Evolutionary conservation across 129 eudicot species (phyloP), one percentile per base, ranked within the genome.

Genomic region (Daucus carota): DNA sequence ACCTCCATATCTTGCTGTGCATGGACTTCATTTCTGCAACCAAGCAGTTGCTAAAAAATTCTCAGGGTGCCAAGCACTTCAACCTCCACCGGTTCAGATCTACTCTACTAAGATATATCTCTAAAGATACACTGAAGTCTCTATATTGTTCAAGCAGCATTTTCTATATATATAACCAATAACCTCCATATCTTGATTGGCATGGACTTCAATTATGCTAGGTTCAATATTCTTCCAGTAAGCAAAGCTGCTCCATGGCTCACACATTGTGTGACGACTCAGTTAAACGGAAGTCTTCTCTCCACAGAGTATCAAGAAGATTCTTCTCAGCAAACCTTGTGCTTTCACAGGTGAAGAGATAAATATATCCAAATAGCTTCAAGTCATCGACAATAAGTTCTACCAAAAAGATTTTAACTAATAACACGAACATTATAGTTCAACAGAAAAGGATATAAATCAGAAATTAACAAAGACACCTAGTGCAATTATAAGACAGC

Each of bases 121-220:
- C 36, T 29, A 14, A 62, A 29, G 40, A 63, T 29, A 73, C 80
- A 2, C 79, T 70, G 34, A 26, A 31, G 43, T 38, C 48, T 60
- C 73, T 75, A 74, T 41, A 80, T 68, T 36, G 41, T 16, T 26
- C 72, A 62, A 33, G 28, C 72, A 38, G 81, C 31, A 26, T 46
- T 65, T 70, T 36, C 65, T 60, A 75, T 62, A 70, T 68, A 63
- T 38, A 34, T 59, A 76, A 28, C 36, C 22, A 65, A 20, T 36
- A 57, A 6, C 34, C 68, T 48, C 40, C 52, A 54, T 80, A 14
- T 75, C 57, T 31, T 63, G 38, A 57, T 33, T 50, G 70, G 48
- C 48, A 26, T 54, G 33, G 16, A 28, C 28, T 18, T 40, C 40
- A 38, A 8, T 57, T 57, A 10, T 9, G 15, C 24, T n/a, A 9